Percentiles rank a stretch among this genome's conserved stretches.
These are phyloP conservation scores for Zygoascus ofunaensis DNA, from an alignment of 805 yeast genomes.

Conservation along the genomic window DNA sequence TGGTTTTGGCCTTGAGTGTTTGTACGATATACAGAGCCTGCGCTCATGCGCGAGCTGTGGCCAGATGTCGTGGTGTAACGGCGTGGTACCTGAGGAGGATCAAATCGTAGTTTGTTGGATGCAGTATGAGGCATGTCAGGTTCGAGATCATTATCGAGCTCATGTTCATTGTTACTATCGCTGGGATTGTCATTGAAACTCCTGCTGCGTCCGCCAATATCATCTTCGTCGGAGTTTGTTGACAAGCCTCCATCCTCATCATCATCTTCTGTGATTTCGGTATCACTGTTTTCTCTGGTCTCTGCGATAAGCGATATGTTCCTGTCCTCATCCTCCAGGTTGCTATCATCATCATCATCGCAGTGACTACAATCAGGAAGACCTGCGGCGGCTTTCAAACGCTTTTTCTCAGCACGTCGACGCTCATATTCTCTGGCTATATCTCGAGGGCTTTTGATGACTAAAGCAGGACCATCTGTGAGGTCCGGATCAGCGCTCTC, in stretches of 20 bases:
- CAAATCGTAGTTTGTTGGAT: not conserved
- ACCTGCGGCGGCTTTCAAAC: not conserved
- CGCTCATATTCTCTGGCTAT: slow-evolving; percentile 34
- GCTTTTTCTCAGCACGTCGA: slow-evolving; percentile 7
- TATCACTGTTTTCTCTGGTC: slow-evolving; percentile 11
- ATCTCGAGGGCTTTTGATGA: slow-evolving; percentile 71
- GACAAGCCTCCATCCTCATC: not conserved
- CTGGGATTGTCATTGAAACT: slow-evolving; percentile 6
- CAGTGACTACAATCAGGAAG: not conserved
- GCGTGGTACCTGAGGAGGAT: not conserved
- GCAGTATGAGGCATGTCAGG: not conserved
- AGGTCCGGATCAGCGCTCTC: slow-evolving; percentile 25
- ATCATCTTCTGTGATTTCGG: slow-evolving; percentile 3
- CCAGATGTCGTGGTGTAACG: not conserved
- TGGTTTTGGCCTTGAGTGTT: too few species aligned
- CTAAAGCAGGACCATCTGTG: slow-evolving; percentile 67
- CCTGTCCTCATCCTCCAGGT: slow-evolving; percentile 4
- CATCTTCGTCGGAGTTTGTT: slow-evolving; percentile 1
- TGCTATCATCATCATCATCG: slow-evolving; percentile 19
- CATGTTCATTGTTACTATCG: slow-evolving; percentile 4
- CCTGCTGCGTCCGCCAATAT: not conserved
- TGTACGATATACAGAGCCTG: not conserved
- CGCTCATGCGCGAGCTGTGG: not conserved
- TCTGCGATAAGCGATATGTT: not conserved
- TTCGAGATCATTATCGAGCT: not conserved